These are phyloP conservation scores for Euphorbia tirucalli DNA, from an alignment of 345 rosid species.

Conservation along the genomic window DNA sequence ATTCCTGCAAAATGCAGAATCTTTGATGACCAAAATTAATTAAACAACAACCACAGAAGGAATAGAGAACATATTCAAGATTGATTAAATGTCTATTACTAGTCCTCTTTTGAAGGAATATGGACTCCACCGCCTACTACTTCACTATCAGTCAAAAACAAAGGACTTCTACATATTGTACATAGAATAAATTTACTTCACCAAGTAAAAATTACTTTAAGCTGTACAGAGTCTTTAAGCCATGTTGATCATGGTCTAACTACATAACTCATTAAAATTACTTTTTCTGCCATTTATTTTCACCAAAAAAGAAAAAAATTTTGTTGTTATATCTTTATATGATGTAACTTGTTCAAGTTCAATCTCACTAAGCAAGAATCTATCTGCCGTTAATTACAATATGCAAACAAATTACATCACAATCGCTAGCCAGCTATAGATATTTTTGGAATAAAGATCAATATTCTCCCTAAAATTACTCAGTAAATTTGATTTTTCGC, in stretches of 20 bases:
- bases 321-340: too few relatives aligned
- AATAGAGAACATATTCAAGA: constrained; percentile 8
- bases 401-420: constrained; percentile 5
- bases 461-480: too few relatives aligned
- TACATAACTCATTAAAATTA: too few relatives aligned
- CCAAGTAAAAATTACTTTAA: neutral
- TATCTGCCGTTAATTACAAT: neutral
- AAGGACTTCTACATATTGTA: neutral
- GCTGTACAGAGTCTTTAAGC: too few relatives aligned
- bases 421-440: neutral
- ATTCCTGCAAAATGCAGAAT: neutral
- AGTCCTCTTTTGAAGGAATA: constrained; percentile 3
- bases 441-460: too few relatives aligned
- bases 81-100: constrained; percentile 2
- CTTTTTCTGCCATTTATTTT: too few relatives aligned
- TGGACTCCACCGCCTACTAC: neutral
- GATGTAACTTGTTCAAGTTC: too few relatives aligned
- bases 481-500: too few relatives aligned
- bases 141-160: constrained; percentile 7
- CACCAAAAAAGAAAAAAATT: too few relatives aligned
- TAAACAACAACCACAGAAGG: neutral
- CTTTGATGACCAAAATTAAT: constrained; percentile 1
- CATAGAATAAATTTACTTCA: neutral
- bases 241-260: too few relatives aligned
- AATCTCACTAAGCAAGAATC: neutral